Percentiles rank a stretch among this genome's conserved stretches.
Evolutionary conservation across 2,329 filamentous ascomycete species (phyloP).

Genomic region (Aspergillus texensis): DNA sequence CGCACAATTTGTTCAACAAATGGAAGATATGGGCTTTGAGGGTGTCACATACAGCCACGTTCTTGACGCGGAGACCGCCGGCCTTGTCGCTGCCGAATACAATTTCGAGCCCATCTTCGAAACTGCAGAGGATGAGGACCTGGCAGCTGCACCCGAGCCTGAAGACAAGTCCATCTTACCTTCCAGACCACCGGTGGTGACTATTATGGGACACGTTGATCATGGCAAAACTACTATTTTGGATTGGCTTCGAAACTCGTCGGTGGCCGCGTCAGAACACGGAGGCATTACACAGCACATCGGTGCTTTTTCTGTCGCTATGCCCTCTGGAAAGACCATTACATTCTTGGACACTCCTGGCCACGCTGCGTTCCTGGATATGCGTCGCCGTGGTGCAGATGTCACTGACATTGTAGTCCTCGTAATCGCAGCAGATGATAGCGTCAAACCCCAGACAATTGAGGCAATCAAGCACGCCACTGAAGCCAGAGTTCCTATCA

Average conservation of each 20-base stretch:
- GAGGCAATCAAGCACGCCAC: constrained; percentile 95
- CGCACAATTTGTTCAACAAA: constrained; percentile 70
- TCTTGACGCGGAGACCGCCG: constrained; percentile 86
- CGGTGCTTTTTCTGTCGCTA: constrained; percentile 88
- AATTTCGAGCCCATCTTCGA: constrained; percentile 85
- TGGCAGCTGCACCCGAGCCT: constrained; percentile 69
- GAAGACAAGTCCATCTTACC: constrained; percentile 71
- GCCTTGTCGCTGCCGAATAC: constrained; percentile 87
- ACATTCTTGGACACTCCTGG: constrained; percentile 97
- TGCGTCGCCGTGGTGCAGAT: constrained; percentile 92
- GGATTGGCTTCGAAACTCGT: constrained; percentile 90
- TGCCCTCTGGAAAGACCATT: constrained; percentile 84
- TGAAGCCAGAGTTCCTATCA: constrained; percentile 85
- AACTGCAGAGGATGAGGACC: constrained; percentile 62
- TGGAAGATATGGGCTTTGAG: constrained; percentile 88
- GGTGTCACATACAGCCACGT: constrained; percentile 80
- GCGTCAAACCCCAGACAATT: constrained; percentile 94
- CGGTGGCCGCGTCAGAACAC: constrained; percentile 86
- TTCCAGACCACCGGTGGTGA: constrained; percentile 84
- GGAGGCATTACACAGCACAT: constrained; percentile 99
- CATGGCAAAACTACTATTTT: constrained; percentile 97
- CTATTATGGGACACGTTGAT: constrained; percentile 99
- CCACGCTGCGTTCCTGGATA: constrained; percentile 91
- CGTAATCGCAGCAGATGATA: constrained; percentile 95
- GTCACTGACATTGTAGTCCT: constrained; percentile 96